Percentiles rank a stretch among this genome's conserved stretches.
Evolutionary conservation across 805 yeast genomes (phyloP).

Genomic region (Suhomyces canberraensis): DNA sequence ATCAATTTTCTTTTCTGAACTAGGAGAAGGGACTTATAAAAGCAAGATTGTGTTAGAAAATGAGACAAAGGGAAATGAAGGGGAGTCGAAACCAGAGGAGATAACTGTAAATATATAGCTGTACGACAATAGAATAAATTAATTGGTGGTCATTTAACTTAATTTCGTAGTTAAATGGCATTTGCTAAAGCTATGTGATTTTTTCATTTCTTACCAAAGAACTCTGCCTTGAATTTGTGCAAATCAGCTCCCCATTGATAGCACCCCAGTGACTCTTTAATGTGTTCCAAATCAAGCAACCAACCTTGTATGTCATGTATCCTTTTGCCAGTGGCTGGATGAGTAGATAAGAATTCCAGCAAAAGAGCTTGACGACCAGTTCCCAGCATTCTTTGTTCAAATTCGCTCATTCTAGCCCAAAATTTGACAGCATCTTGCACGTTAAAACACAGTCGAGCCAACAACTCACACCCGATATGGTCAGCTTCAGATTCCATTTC

Average conservation of each 20-base stretch:
- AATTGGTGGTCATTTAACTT: too few species aligned
- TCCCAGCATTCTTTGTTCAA: conserved; percentile 41
- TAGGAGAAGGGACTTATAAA: conserved; percentile 8
- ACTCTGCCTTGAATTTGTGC: not conserved
- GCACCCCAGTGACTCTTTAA: conserved; percentile 44
- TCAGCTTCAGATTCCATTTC: conserved; percentile 97
- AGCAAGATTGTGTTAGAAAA: conserved; percentile 8
- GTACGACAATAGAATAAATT: too few species aligned
- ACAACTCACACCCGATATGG: conserved; percentile 85
- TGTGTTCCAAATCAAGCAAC: conserved; percentile 55
- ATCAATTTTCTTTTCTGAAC: conserved; percentile 5
- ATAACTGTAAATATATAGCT: conserved; percentile 11
- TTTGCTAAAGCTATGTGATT: too few species aligned
- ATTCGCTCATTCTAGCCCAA: conserved; percentile 76
- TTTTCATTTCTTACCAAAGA: not conserved
- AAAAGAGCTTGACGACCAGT: conserved; percentile 13
- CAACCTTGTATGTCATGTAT: conserved; percentile 64
- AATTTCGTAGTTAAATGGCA: too few species aligned
- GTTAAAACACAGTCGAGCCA: conserved; percentile 86
- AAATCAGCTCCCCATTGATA: conserved; percentile 11
- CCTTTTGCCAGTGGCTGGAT: conserved; percentile 80
- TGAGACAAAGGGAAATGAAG: not conserved
- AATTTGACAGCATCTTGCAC: conserved; percentile 70
- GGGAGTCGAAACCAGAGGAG: conserved; percentile 7
- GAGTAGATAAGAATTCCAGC: conserved; percentile 77